phyloP scores from a whole-genome alignment of 2,329 filamentous ascomycete species.

The Rhexocercosporidium sp. region DNA sequence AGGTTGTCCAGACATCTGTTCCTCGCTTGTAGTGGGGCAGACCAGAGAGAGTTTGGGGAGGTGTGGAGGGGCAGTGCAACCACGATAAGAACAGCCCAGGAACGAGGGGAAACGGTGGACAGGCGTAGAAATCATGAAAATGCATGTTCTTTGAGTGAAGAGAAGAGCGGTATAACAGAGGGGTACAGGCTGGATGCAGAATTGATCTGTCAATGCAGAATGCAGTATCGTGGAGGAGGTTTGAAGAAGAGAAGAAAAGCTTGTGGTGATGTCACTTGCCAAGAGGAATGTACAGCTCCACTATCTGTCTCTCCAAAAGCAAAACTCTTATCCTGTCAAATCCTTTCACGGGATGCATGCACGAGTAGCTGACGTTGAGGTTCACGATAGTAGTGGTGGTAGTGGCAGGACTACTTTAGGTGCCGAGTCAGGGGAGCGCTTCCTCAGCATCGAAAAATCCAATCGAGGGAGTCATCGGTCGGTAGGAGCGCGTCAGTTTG shows the following conservation, averaged over 20 bases:
- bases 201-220: not conserved
- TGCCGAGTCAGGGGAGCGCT: slow-evolving; percentile 1
- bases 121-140: not conserved
- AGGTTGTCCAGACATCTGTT: slow-evolving; percentile 4
- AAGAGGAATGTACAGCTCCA: slow-evolving; percentile 9
- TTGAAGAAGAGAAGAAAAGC: not conserved
- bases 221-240: not conserved
- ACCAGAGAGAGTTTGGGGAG: not conserved
- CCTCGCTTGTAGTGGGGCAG: slow-evolving; percentile 19
- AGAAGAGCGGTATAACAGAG: not conserved
- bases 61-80: slow-evolving; percentile 27
- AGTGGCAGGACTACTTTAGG: slow-evolving; percentile 7
- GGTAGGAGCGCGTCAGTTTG: slow-evolving; percentile 32
- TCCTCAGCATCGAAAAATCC: not conserved
- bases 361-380: slow-evolving; percentile 10
- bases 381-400: slow-evolving; percentile 19
- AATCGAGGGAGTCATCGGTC: slow-evolving; percentile 1
- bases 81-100: slow-evolving; percentile 2
- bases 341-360: slow-evolving; percentile 6
- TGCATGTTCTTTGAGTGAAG: not conserved
- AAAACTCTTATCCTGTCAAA: not conserved
- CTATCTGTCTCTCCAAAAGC: not conserved
- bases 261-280: slow-evolving; percentile 18
- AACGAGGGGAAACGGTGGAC: not conserved
- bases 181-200: not conserved